Conservation (phyloP, 1,284 basidiomycete genomes). For the Wolfiporia cocos region DNA sequence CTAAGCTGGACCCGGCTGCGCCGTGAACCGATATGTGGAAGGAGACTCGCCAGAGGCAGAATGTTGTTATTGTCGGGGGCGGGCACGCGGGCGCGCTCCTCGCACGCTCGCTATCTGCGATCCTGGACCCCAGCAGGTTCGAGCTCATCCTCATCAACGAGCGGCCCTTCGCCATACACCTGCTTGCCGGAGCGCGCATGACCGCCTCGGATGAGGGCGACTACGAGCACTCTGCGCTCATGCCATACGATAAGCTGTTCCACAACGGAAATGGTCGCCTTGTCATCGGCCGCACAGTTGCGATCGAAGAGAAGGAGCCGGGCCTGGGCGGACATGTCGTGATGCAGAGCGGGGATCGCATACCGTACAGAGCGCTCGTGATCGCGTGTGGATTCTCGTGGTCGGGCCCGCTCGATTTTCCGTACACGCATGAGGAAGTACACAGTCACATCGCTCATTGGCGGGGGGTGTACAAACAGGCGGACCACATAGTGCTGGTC, state of each 20-base stretch:
- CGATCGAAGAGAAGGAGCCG: conserved; percentile 33
- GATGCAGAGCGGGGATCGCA: conserved; percentile 41
- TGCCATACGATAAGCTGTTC: conserved; percentile 42
- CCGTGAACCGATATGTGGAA: too few species aligned
- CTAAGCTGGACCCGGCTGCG: too few species aligned
- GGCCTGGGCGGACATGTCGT: conserved; percentile 37
- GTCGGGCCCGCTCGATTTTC: conserved; percentile 44
- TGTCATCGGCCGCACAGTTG: conserved; percentile 36
- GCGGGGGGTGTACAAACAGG: conserved; percentile 40
- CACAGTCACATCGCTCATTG: conserved; percentile 34
- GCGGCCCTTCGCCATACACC: conserved; percentile 13
- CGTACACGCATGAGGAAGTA: conserved; percentile 34
- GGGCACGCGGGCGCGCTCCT: conserved; percentile 26
- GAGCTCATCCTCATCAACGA: conserved; percentile 11
- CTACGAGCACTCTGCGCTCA: conserved; percentile 29
- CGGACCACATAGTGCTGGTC: conserved; percentile 46
- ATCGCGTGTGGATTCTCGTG: conserved; percentile 53
- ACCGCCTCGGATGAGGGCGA: conserved; percentile 16
- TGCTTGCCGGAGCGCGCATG: conserved; percentile 23
- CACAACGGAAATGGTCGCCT: conserved; percentile 39
- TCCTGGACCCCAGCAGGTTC: conserved; percentile 5
- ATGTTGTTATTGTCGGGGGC: conserved; percentile 34
- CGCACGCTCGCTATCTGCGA: conserved; percentile 6
- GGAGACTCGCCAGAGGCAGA: conserved; percentile 20
- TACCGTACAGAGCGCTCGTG: conserved; percentile 48